These are phyloP conservation scores for Cryomyces antarcticus DNA, from an alignment of 495 filamentous ascomycete genomes.

Conservation along the genomic window DNA sequence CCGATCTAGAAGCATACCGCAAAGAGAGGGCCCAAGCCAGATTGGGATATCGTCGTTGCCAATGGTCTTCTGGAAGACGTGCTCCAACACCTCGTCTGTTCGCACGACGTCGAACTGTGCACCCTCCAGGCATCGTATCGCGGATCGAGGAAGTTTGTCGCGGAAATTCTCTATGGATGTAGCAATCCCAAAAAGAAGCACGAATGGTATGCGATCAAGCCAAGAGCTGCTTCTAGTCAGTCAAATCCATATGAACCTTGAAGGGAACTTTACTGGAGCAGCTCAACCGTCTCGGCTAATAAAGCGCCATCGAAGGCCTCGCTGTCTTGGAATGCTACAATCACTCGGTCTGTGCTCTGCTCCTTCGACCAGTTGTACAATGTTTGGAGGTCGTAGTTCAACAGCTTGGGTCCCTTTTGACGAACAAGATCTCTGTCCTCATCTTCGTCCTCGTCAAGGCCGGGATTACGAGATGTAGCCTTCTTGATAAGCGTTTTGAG, in stretches of 20 bases:
- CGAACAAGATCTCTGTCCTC: constrained; percentile 26
- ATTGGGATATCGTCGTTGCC: constrained; percentile 31
- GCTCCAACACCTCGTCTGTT: constrained; percentile 52
- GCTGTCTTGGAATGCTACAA: constrained; percentile 71
- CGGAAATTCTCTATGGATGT: constrained; percentile 84
- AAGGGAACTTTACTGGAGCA: constrained; percentile 44
- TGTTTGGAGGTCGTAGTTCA: constrained; percentile 85
- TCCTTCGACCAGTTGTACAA: constrained; percentile 43
- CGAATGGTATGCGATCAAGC: constrained; percentile 75
- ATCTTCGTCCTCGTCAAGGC: constrained; percentile 27
- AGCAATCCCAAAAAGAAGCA: constrained; percentile 69
- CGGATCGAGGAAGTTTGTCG: constrained; percentile 56
- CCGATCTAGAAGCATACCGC: constrained; percentile 42
- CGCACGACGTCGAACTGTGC: constrained; percentile 70
- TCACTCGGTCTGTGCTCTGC: constrained; percentile 35
- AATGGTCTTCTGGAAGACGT: constrained; percentile 52
- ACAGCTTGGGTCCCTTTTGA: constrained; percentile 40
- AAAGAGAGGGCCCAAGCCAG: constrained; percentile 49
- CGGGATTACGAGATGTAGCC: constrained; percentile 33
- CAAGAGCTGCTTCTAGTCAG: constrained; percentile 39
- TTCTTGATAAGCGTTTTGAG: constrained; percentile 70
- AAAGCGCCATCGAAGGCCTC: constrained; percentile 77
- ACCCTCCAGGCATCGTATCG: constrained; percentile 49
- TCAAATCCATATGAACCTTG: background rate
- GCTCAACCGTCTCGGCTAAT: constrained; percentile 52